Percentiles rank a stretch among this genome's conserved stretches.
phyloP scores from a whole-genome alignment of 1,284 basidiomycete genomes.

The Ceratobasidium sp. region DNA sequence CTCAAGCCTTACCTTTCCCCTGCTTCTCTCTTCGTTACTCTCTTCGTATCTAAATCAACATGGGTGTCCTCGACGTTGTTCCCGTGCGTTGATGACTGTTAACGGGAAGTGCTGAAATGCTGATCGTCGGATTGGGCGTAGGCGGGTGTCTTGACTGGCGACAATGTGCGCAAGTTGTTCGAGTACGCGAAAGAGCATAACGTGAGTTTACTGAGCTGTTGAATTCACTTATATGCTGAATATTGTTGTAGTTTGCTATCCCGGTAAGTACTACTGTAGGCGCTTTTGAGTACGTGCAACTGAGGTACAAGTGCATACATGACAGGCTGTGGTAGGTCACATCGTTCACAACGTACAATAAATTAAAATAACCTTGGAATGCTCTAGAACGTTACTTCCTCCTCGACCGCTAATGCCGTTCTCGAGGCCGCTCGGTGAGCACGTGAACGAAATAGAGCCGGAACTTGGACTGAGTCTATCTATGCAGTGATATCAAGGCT shows the following conservation, averaged over 20 bases:
- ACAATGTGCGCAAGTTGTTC: constrained; percentile 88
- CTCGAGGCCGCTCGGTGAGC: constrained; percentile 87
- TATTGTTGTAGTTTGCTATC: constrained; percentile 76
- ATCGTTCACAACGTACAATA: constrained; percentile 25
- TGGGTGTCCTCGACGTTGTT: constrained; percentile 78
- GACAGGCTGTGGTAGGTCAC: constrained; percentile 77
- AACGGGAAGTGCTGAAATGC: constrained; percentile 30
- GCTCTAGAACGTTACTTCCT: constrained; percentile 81
- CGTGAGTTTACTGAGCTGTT: constrained; percentile 62
- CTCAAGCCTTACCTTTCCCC: constrained; percentile 19
- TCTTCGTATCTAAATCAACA: constrained; percentile 21
- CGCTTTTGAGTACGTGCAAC: not conserved
- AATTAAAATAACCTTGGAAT: not conserved
- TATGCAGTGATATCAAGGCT: constrained; percentile 83
- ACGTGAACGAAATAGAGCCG: constrained; percentile 29
- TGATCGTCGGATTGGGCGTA: constrained; percentile 54
- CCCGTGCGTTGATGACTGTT: constrained; percentile 64
- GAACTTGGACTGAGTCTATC: constrained; percentile 23
- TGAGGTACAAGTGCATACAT: constrained; percentile 17
- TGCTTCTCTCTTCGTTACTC: constrained; percentile 15
- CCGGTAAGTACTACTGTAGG: constrained; percentile 69
- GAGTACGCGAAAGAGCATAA: constrained; percentile 87
- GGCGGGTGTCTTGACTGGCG: constrained; percentile 90
- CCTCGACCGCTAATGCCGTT: constrained; percentile 86
- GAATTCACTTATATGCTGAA: constrained; percentile 13